Evolutionary conservation across 768 basidiomycete species (phyloP), one percentile per base, ranked within the genome.

Genomic region (Mycena amicta): DNA sequence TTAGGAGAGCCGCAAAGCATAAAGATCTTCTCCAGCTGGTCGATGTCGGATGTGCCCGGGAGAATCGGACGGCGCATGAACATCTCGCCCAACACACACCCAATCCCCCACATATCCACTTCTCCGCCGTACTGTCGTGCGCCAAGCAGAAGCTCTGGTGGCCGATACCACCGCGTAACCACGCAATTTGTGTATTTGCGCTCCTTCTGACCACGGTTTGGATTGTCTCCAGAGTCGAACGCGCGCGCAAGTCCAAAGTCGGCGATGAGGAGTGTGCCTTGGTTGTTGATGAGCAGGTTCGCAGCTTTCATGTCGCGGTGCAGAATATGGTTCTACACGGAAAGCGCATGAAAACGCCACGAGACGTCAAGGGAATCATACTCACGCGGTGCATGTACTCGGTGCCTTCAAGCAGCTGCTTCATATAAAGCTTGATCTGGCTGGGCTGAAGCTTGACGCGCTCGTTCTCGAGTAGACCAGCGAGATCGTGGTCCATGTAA

Each of bases 251-350:
- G 84, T 72, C 97, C 97, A 64, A 99, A 98, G 72, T 99, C 97
- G 3, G 95, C 97, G 58, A 99, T 83, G 47, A 88, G 87, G 16
- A 98, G 79, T 22, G 81, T 79, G 3, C 97, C 97, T 4, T 80
- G 75, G 69, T 95, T 95, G 55, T 88, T 90, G 52, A 99, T 96
- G 47, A 99, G 87, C 50, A 98, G 76, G 70, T 99, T 99, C 30
- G 97, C 97, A 3, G 97, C 92, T 70, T 99, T 99, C 91, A 99
- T 95, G 67, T 99, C 97, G 45, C 97, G 93, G 72, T 99, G 97
- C 3, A 99, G 80, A 66, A 98, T 96, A 64, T 93, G 86, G 73
- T 98, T 97, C 96, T 98, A 23, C n/a, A n/a, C n/a, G n/a, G n/a
- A n/a, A n/a, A n/a, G n/a, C n/a, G n/a, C 8, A 45, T 6, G 50